Percentiles rank a stretch among this genome's conserved stretches.
phyloP scores from a whole-genome alignment of 2,329 filamentous ascomycete species.

The Diaporthe citrichinensis region DNA sequence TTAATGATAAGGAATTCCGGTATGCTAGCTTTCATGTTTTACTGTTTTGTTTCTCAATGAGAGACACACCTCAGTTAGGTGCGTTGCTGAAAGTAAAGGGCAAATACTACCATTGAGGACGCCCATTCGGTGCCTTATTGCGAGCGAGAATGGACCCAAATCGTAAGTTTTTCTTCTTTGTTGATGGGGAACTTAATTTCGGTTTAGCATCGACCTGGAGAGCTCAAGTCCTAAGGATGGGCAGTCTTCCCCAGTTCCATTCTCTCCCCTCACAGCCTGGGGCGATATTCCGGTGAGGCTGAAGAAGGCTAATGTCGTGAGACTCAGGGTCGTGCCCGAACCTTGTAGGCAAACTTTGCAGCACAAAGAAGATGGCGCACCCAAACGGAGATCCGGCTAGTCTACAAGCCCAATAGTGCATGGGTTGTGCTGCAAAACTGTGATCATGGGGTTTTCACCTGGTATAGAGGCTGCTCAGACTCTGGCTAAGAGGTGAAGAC shows the following conservation, averaged over 20 bases:
- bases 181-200: too few species aligned
- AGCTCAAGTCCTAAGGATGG: too few species aligned
- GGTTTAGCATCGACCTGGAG: not conserved
- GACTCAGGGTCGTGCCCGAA: not conserved
- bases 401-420: not conserved
- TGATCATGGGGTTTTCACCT: too few species aligned
- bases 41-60: not conserved
- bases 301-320: not conserved
- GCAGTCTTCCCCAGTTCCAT: too few species aligned
- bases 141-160: not conserved
- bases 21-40: too few species aligned
- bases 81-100: not conserved
- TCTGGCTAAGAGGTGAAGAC: not conserved
- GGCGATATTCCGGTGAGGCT: not conserved
- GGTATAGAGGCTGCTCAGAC: not conserved
- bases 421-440: not conserved
- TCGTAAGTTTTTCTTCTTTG: not conserved
- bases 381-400: not conserved
- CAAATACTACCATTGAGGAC: not conserved
- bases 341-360: not conserved
- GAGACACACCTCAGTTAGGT: not conserved
- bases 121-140: not conserved
- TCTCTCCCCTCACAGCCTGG: not conserved
- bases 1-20: not conserved
- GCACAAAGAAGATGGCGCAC: not conserved